A percentile compares a stretch with the other conserved stretches of the same genome.
Conservation (phyloP, 2,329 filamentous ascomycete species). For the Pestalotiopsis sp. region DNA sequence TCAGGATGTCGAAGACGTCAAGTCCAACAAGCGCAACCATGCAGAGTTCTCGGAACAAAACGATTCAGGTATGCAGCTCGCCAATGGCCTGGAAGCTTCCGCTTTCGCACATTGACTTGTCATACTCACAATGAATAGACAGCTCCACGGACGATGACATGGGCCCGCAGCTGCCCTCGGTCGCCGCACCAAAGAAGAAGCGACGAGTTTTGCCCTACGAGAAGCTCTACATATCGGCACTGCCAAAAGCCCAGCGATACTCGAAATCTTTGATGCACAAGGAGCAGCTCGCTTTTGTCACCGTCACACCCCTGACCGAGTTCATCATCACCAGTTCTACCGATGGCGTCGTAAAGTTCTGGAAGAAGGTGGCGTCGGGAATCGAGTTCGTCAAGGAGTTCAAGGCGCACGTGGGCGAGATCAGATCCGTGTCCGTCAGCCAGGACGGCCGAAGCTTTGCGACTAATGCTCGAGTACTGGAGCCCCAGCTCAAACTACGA, state of each 20-base stretch:
- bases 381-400: constrained; percentile 99
- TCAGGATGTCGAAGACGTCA: constrained; percentile 17
- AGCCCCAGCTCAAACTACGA: constrained; percentile 77
- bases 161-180: constrained; percentile 85
- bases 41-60: constrained; percentile 28
- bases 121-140: constrained; percentile 32
- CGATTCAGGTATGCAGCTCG: constrained; percentile 20
- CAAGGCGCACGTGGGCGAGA: constrained; percentile 83
- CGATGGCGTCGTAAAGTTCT: constrained; percentile 98
- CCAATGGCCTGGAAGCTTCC: neutral
- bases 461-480: constrained; percentile 98
- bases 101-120: neutral
- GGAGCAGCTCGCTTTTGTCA: constrained; percentile 87
- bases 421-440: constrained; percentile 82
- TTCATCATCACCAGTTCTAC: constrained; percentile 93
- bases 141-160: constrained; percentile 83
- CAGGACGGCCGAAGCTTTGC: constrained; percentile 92
- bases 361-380: constrained; percentile 90
- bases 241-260: constrained; percentile 81
- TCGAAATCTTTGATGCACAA: constrained; percentile 98
- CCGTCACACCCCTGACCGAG: constrained; percentile 86
- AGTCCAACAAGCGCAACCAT: constrained; percentile 32
- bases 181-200: constrained; percentile 83
- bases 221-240: constrained; percentile 88
- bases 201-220: constrained; percentile 88